A percentile compares a stretch with the other conserved stretches of the same genome.
Conservation (phyloP, 768 basidiomycete species). For the Russula griseocarnosa region DNA sequence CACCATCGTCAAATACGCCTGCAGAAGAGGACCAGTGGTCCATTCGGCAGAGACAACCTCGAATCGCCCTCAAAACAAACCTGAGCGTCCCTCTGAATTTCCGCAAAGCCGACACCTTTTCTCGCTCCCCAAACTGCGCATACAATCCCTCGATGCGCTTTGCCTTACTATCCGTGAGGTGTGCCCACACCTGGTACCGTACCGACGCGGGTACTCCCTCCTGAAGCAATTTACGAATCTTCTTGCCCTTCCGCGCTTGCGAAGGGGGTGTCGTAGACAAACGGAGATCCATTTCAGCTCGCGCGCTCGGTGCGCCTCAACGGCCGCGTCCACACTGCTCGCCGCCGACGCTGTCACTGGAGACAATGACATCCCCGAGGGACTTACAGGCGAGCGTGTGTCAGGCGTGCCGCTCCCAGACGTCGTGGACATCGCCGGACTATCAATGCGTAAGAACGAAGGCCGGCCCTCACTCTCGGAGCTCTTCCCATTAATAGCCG, state of each 20-base stretch:
- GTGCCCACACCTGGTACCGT: conserved; percentile 79
- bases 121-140: conserved; percentile 54
- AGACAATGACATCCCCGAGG: conserved; percentile 9
- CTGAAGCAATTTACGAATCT: conserved; percentile 64
- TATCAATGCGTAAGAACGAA: conserved; percentile 32
- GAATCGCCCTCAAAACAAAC: conserved; percentile 54
- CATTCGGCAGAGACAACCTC: conserved; percentile 53
- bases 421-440: conserved; percentile 33
- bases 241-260: conserved; percentile 74
- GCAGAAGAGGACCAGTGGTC: conserved; percentile 50
- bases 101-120: conserved; percentile 44
- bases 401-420: conserved; percentile 30
- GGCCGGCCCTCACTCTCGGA: conserved; percentile 21
- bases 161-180: conserved; percentile 72
- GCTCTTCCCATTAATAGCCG: conserved; percentile 30
- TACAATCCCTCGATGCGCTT: conserved; percentile 68
- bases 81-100: conserved; percentile 58
- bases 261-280: conserved; percentile 52
- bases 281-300: conserved; percentile 74
- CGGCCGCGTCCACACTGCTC: conserved; percentile 4
- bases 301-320: conserved; percentile 65
- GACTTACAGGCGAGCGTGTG: conserved; percentile 25
- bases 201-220: conserved; percentile 82
- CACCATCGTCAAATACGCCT: conserved; percentile 81
- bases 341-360: neutral